Base-by-base conservation (phyloP, 805 yeast species). In the Candida multigemmis region DNA sequence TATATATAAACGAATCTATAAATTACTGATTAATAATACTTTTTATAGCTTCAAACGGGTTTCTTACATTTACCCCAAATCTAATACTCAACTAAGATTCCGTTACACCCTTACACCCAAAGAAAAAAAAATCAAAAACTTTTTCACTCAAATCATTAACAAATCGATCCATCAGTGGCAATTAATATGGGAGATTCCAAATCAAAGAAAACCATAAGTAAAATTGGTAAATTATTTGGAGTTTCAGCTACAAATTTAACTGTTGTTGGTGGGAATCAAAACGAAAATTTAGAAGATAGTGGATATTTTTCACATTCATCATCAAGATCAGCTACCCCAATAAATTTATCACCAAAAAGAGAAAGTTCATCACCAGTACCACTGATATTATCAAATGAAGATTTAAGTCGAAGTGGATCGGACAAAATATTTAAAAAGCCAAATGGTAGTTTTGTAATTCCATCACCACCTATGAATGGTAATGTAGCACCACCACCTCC, bases 141-240 rank as follows among this genome's bases (percentile, higher is more conserved):
- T n/a, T n/a, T n/a, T n/a, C n/a, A n/a, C n/a, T n/a, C n/a, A n/a
- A n/a, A n/a, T n/a, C n/a, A n/a, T n/a, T n/a, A n/a, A n/a, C n/a
- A n/a, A n/a, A n/a, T n/a, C n/a, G n/a, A n/a, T n/a, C n/a, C n/a
- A n/a, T n/a, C n/a, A n/a, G n/a, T n/a, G n/a, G n/a, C n/a, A n/a
- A n/a, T n/a, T n/a, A n/a, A n/a, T n/a, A n/a, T n/a, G n/a, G n/a
- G n/a, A n/a, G 42, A 38, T 23, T 31, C 34, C n/a, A 35, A 41
- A 25, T 37, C 42, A 14, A 40, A 38, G 30, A 39, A 35, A 20
- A 37, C 44, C 14, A 32, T 41, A 15, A 33, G 32, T 17, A 44
- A 40, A 26, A 23, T 42, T 19, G 43, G 48, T 21, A 44, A 42
- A 27, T 37, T 44, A 18, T 44, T 44, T 31, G 44, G 41, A 19